These are phyloP conservation scores for Wallacemonas sp. DNA, from an alignment of 208 protist species.

Conservation along the genomic window DNA sequence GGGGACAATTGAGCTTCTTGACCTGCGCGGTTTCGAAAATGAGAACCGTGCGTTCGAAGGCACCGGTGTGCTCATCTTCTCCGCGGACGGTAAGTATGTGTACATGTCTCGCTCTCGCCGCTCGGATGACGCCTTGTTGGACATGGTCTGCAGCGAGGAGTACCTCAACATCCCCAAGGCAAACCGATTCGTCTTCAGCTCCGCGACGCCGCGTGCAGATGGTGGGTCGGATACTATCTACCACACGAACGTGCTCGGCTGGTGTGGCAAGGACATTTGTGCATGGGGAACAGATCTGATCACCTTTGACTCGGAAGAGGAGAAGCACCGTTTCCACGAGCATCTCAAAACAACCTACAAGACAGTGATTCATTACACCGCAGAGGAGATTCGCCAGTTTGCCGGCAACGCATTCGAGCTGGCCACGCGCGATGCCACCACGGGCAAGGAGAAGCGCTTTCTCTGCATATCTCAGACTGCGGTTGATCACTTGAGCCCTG, in stretches of 20 bases:
- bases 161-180: slow-evolving; percentile 78
- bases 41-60: slow-evolving; percentile 60
- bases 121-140: slow-evolving; percentile 63
- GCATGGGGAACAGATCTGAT: slow-evolving; percentile 70
- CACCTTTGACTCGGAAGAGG: slow-evolving; percentile 45
- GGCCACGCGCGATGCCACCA: slow-evolving; percentile 19
- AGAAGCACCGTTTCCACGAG: slow-evolving; percentile 53
- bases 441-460: slow-evolving; percentile 57
- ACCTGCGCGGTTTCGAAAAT: slow-evolving; percentile 65
- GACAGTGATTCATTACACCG: slow-evolving; percentile 59
- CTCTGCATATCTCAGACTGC: slow-evolving; percentile 76
- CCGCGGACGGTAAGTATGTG: slow-evolving; percentile 61
- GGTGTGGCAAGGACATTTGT: slow-evolving; percentile 79
- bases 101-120: slow-evolving; percentile 82
- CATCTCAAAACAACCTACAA: slow-evolving; percentile 65
- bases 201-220: slow-evolving; percentile 31
- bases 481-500: slow-evolving; percentile 27
- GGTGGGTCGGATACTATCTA: slow-evolving; percentile 34
- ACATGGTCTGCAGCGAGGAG: slow-evolving; percentile 58
- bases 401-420: slow-evolving; percentile 77
- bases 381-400: slow-evolving; percentile 60
- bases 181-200: slow-evolving; percentile 70
- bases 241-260: slow-evolving; percentile 84
- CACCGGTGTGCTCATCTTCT: slow-evolving; percentile 68
- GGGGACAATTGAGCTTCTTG: slow-evolving; percentile 58